Conservation (phyloP, 495 filamentous ascomycete genomes). For the Wilcoxina mikolae region DNA sequence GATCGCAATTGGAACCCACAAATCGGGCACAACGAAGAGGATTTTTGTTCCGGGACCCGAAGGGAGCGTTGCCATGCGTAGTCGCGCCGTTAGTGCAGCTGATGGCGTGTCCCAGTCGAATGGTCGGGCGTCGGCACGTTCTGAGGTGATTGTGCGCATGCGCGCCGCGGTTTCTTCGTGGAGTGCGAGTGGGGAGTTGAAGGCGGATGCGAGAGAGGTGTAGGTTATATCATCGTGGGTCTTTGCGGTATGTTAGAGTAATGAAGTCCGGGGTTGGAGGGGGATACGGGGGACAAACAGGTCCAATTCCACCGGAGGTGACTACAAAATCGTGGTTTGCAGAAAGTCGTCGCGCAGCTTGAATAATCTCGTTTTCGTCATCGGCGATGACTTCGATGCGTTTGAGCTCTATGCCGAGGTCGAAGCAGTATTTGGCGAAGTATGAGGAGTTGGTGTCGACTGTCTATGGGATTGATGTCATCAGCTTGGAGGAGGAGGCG, state of each 20-base stretch:
- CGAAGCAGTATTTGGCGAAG: conserved; percentile 87
- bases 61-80: conserved; percentile 81
- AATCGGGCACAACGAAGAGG: conserved; percentile 59
- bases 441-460: conserved; percentile 85
- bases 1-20: conserved; percentile 80
- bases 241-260: conserved; percentile 8
- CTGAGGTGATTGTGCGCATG: conserved; percentile 69
- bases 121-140: conserved; percentile 52
- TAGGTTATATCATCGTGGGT: conserved; percentile 98
- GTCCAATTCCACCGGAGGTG: conserved; percentile 87
- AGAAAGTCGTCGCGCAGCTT: conserved; percentile 74
- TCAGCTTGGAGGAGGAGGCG: not conserved
- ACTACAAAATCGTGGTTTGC: conserved; percentile 82
- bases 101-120: conserved; percentile 80
- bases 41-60: conserved; percentile 54
- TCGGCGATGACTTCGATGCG: conserved; percentile 86
- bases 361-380: conserved; percentile 77
- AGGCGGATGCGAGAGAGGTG: conserved; percentile 80
- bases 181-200: conserved; percentile 55
- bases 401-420: conserved; percentile 71
- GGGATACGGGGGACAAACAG: conserved; percentile 39
- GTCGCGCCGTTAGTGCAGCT: conserved; percentile 58
- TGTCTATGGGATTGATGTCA: conserved; percentile 35
- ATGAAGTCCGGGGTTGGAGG: not conserved
- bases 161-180: conserved; percentile 59